Percentiles rank a stretch among this genome's conserved stretches.
phyloP scores from a whole-genome alignment of 441 rosid genomes.

The Aquilaria agallochum region DNA sequence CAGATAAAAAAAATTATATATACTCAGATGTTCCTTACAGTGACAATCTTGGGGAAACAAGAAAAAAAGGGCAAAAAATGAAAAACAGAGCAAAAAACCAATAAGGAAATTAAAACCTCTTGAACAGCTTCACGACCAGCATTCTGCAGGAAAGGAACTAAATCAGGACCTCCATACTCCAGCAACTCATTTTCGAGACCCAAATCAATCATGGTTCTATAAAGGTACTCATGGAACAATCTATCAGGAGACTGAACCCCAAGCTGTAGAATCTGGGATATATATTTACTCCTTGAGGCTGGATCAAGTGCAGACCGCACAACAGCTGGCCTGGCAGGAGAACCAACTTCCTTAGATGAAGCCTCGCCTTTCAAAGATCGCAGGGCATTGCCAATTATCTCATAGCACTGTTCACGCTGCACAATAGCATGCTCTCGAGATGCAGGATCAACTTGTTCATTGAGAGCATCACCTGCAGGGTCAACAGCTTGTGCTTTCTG shows the following conservation, averaged over 20 bases:
- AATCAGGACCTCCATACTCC: slow-evolving; percentile 98
- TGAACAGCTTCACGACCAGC: slow-evolving; percentile 61
- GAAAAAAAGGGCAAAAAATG: slow-evolving; percentile 1
- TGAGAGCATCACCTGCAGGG: slow-evolving; percentile 89
- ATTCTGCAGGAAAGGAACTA: slow-evolving; percentile 89
- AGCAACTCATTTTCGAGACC: slow-evolving; percentile 92
- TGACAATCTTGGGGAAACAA: not conserved
- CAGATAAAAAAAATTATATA: not conserved
- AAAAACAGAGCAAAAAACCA: slow-evolving; percentile 14
- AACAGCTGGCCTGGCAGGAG: slow-evolving; percentile 49
- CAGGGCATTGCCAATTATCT: slow-evolving; percentile 74
- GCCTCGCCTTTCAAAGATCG: slow-evolving; percentile 62
- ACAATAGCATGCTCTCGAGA: slow-evolving; percentile 71
- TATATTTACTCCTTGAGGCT: slow-evolving; percentile 68
- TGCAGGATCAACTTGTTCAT: slow-evolving; percentile 81
- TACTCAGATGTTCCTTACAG: too few relatives aligned
- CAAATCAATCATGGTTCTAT: slow-evolving; percentile 75
- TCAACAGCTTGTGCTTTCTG: slow-evolving; percentile 94
- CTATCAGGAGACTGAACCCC: slow-evolving; percentile 90
- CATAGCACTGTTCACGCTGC: slow-evolving; percentile 88
- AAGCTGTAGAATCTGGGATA: slow-evolving; percentile 94
- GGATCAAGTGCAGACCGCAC: slow-evolving; percentile 54
- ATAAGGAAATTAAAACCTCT: slow-evolving; percentile 42
- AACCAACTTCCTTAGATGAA: slow-evolving; percentile 46
- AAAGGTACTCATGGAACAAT: slow-evolving; percentile 80